These are phyloP conservation scores for Pseudoperonospora humuli DNA, from an alignment of 352 stramenopile species.

Conservation along the genomic window DNA sequence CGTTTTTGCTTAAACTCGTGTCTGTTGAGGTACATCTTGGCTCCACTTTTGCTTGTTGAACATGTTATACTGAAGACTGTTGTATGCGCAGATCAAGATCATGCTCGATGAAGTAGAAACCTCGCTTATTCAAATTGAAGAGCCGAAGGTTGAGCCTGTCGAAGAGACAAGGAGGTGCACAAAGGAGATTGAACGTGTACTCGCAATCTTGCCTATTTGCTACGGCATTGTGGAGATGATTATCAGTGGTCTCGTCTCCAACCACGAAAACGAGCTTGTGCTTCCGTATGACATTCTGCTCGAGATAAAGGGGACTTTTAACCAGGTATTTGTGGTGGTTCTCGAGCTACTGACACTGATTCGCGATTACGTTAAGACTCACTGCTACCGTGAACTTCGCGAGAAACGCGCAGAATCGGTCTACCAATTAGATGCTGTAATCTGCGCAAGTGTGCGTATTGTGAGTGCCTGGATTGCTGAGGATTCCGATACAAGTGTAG, in stretches of 20 bases:
- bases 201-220: slow-evolving; percentile 62
- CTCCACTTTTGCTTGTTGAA: not conserved
- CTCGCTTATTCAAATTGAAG: slow-evolving; percentile 59
- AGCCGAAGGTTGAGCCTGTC: slow-evolving; percentile 35
- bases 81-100: slow-evolving; percentile 56
- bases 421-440: slow-evolving; percentile 57
- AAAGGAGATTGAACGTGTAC: slow-evolving; percentile 44
- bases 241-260: slow-evolving; percentile 55
- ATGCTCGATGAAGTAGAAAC: slow-evolving; percentile 80
- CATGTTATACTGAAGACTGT: not conserved
- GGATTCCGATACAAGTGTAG: slow-evolving; percentile 64
- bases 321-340: slow-evolving; percentile 62
- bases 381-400: slow-evolving; percentile 48
- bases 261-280: slow-evolving; percentile 29
- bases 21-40: slow-evolving; percentile 50
- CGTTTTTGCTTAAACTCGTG: slow-evolving; percentile 74
- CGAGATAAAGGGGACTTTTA: slow-evolving; percentile 66
- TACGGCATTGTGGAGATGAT: slow-evolving; percentile 70
- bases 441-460: slow-evolving; percentile 70
- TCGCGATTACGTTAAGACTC: slow-evolving; percentile 63
- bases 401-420: slow-evolving; percentile 28
- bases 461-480: slow-evolving; percentile 78
- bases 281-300: slow-evolving; percentile 66
- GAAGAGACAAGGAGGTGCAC: slow-evolving; percentile 38
- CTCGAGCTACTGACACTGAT: slow-evolving; percentile 60